A percentile compares a stretch with the other conserved stretches of the same genome.
phyloP scores from a whole-genome alignment of 179 eudicot genomes.

The Silene vulgaris region DNA sequence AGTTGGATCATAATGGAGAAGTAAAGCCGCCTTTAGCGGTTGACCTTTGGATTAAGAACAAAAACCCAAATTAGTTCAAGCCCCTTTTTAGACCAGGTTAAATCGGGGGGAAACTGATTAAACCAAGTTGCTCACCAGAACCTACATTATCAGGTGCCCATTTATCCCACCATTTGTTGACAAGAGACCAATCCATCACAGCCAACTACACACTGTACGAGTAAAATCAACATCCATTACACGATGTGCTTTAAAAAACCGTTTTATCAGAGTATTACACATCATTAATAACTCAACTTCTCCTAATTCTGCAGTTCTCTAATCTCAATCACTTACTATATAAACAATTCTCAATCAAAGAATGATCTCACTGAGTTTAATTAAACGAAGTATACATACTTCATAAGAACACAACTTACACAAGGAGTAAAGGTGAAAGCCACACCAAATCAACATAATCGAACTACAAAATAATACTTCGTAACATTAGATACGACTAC shows the following conservation, averaged over 20 bases:
- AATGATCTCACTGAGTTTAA: too few relatives aligned
- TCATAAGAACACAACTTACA: not conserved
- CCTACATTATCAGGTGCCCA: constrained; percentile 72
- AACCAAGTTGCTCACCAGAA: constrained; percentile 48
- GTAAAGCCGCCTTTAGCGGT: constrained; percentile 72
- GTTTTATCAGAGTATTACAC: too few relatives aligned
- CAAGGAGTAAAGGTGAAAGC: not conserved
- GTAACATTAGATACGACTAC: not conserved
- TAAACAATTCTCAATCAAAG: too few relatives aligned
- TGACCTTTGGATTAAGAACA: constrained; percentile 38
- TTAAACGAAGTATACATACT: not conserved
- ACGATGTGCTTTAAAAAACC: too few relatives aligned
- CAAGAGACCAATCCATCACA: constrained; percentile 70
- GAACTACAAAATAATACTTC: not conserved
- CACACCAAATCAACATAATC: not conserved
- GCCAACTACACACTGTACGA: constrained; percentile 24
- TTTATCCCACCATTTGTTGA: constrained; percentile 71
- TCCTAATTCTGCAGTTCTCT: too few relatives aligned
- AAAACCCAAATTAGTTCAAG: not conserved
- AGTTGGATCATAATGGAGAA: constrained; percentile 77
- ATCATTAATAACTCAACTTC: too few relatives aligned
- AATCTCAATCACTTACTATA: too few relatives aligned
- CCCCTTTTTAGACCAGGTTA: not conserved
- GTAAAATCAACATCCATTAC: not conserved
- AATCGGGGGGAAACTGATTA: not conserved